Base-by-base conservation (phyloP, 345 rosid species). In the Garcia nutans region DNA sequence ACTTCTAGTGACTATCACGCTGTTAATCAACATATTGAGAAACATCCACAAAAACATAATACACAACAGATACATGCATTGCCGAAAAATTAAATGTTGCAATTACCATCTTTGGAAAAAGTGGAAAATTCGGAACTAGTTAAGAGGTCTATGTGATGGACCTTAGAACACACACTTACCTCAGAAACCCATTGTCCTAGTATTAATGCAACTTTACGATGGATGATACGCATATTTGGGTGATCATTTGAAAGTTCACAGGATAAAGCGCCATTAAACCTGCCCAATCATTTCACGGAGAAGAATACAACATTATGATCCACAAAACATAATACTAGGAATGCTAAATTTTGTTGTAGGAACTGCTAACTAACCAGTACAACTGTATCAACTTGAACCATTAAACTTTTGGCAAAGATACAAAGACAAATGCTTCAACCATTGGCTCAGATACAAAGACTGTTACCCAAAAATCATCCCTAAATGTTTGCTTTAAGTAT, bases 161-260 rank as follows among this genome's bases (percentile, higher is more conserved):
- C 55, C 74, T 37, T 37, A 5, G 41, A 37, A 82, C 68, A 55
- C 52, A 17, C 19, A 42, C 45, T 71, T 88, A 96, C 99, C 98
- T 96, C 99, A 59, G 98, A 96, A 80, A 96, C 98, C 98, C 98
- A 96, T 64, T 96, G 99, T 71, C 99, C 99, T 82, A 96, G 86
- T 81, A 96, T 91, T 57, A 93, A 79, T 56, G 97, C 98, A 79
- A 96, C 96, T 84, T 96, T 96, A 61, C 98, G 87, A 79, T 93
- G 98, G 79, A 93, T 96, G 81, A 96, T 88, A 70, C 87, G 90
- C 91, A 93, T 90, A 84, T 90, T 92, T 66, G 96, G 96, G 84
- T 92, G 97, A 85, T 88, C 87, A 83, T 90, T 92, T 65, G 98
- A 87, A 78, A 96, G 94, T 77, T 93, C 99, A 55, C 83, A 91